A percentile compares a stretch with the other conserved stretches of the same genome.
Evolutionary conservation across 192 early-diverging fungal species (phyloP).

Genomic region (Podila epigama): DNA sequence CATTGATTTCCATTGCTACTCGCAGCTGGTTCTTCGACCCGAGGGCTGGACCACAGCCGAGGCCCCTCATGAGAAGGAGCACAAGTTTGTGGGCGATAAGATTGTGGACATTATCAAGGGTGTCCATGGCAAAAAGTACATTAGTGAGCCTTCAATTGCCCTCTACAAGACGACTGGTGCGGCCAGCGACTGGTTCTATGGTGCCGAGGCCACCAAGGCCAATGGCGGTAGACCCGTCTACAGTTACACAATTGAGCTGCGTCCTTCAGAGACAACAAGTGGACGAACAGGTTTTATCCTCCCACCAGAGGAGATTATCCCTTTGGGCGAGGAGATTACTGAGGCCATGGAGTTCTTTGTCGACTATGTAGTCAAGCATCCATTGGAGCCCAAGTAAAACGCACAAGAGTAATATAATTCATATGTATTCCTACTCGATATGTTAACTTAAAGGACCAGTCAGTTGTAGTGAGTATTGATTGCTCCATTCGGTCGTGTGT

Average conservation of each 20-base stretch:
- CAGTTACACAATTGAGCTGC: slow-evolving; percentile 64
- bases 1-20: slow-evolving; percentile 68
- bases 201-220: slow-evolving; percentile 27
- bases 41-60: slow-evolving; percentile 49
- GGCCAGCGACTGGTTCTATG: slow-evolving; percentile 64
- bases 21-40: slow-evolving; percentile 65
- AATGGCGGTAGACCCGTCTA: slow-evolving; percentile 47
- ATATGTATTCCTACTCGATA: no score
- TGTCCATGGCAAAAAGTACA: slow-evolving; percentile 58
- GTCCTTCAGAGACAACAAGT: slow-evolving; percentile 49
- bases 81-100: slow-evolving; percentile 47
- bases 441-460: no score
- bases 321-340: slow-evolving; percentile 57
- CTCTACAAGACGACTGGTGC: slow-evolving; percentile 64
- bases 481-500: no score
- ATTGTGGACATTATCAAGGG: slow-evolving; percentile 51
- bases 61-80: slow-evolving; percentile 33
- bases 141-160: slow-evolving; percentile 50
- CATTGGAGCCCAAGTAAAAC: slow-evolving; percentile 3
- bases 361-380: not conserved
- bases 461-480: no score
- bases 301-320: slow-evolving; percentile 61
- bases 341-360: slow-evolving; percentile 20
- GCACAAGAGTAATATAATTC: no score
- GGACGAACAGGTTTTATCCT: slow-evolving; percentile 62